A percentile compares a stretch with the other conserved stretches of the same genome.
Conservation (phyloP, 2,329 filamentous ascomycete genomes). For the Bisporella sp. region DNA sequence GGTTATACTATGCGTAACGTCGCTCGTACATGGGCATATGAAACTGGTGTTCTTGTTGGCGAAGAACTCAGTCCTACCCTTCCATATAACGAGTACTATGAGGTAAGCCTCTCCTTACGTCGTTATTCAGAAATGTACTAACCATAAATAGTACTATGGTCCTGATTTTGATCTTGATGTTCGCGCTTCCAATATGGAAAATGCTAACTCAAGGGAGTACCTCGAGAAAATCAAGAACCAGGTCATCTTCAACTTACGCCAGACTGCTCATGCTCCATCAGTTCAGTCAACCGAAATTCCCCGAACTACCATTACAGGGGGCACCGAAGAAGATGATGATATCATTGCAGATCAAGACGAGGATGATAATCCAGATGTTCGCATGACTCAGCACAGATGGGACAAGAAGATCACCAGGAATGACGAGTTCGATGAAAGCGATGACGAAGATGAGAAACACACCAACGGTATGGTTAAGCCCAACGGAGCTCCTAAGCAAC, state of each 20-base stretch:
- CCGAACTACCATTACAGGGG: conserved; percentile 52
- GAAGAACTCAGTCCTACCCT: conserved; percentile 75
- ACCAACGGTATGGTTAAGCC: conserved; percentile 58
- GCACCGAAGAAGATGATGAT: conserved; percentile 61
- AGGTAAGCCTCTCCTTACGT: conserved; percentile 45
- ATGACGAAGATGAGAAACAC: conserved; percentile 75
- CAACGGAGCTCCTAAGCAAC: conserved; percentile 41
- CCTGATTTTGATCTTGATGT: conserved; percentile 89
- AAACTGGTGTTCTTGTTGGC: conserved; percentile 84
- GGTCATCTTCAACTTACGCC: conserved; percentile 79
- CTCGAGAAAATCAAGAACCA: conserved; percentile 75
- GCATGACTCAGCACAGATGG: conserved; percentile 74
- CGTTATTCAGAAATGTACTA: conserved; percentile 29
- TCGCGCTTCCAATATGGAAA: conserved; percentile 81
- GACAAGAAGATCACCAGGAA: conserved; percentile 71
- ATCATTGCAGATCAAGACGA: conserved; percentile 67
- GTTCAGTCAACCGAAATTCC: conserved; percentile 82
- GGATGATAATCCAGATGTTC: conserved; percentile 77
- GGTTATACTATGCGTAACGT: conserved; percentile 98
- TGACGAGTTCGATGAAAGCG: conserved; percentile 80
- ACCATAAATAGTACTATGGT: conserved; percentile 68
- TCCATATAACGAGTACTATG: conserved; percentile 95
- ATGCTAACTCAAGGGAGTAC: conserved; percentile 78
- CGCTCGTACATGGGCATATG: conserved; percentile 92
- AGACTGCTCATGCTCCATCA: conserved; percentile 79